Evolutionary conservation across 2,329 filamentous ascomycete species (phyloP), one percentile per base, ranked within the genome.

Genomic region (Proliferodiscus dingleyae): DNA sequence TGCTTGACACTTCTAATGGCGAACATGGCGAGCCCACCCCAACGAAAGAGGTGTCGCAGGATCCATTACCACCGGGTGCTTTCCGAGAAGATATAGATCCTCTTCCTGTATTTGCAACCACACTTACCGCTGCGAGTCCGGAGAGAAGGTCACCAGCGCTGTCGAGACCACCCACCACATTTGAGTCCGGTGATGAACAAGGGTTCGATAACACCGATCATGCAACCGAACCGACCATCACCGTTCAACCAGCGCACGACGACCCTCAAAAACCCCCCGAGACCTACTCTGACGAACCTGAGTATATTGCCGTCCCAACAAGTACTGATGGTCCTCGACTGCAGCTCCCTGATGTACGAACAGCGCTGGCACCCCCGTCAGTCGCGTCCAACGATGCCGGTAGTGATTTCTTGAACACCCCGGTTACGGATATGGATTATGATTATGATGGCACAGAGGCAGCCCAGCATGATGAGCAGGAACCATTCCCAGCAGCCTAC

Each of bases 401-500:
- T 2, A 47, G 54, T 29, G 54, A 58, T 10, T 55, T 47, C 34
- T 40, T 61, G 10, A 50, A 49, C 16, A 59, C 58, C 5, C 56
- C 60, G 11, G 38, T 55, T 2, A 63, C 61, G 9, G 62, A 64
- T 32, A 59, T 62, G 30, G 58, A 59, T 5, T 61, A 61, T 41
- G 61, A 62, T 26, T 62, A 58, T 13, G 60, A 57, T 29, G 56
- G 50, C 13, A 45, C 43, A 41, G 53, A 41, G 37, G 45, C 33
- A 15, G 42, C 47, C n/a, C 45, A 36, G 13, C 44, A 50, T 5
- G 54, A 49, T 22, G 47, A 47, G 10, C 46, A 45, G 21, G 55
- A 49, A 9, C 43, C 43, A 8, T 56, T 54, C 19, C 50, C 49
- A 10, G 33, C 46, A 5, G 37, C 51, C 8, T 54, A 54, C 44